Evolutionary conservation across 1,284 basidiomycete genomes (phyloP), one percentile per base, ranked within the genome.

Genomic region (Leccinum pseudoinsigne): DNA sequence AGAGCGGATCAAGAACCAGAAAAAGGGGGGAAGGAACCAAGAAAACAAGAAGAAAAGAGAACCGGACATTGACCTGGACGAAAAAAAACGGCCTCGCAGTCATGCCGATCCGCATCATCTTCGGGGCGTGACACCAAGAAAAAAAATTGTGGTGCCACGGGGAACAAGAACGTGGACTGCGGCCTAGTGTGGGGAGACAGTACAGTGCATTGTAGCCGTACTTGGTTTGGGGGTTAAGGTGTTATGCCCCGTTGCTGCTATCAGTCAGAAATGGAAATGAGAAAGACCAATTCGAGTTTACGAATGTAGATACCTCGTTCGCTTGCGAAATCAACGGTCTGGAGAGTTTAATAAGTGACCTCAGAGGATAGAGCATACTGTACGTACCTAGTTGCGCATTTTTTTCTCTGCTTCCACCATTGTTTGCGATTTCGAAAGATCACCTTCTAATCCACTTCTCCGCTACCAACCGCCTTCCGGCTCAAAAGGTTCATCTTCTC

Each of bases 401-500:
- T 80, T 70, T 69, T 79, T 28, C 68, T 80, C 80, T 36, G 68
- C 68, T 58, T 81, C 79, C 26, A 76, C 68, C 51, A 74, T 73
- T 31, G 70, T 63, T 64, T 77, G 75, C 69, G 76, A 73, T 40
- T 80, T 80, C 10, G 68, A 64, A 28, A 65, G 42, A 10, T 76
- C 73, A 0, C n/a, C 57, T 50, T 75, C 71, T 72, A 38, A 79
- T 72, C 34, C 77, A 77, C 34, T 76, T 80, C 53, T 83, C 79
- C 51, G 82, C 76, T 74, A 12, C 80, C 76, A 1, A 81, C 67
- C 21, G 74, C 69, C 64, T 80, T 81, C 68, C 82, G 79, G 23
- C 77, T 75, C 8, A 77, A 60, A 5, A 76, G 77, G 53, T 85
- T 69, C 69, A 84, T 81, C 69, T 79, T 82, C 64, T 84, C 81